Evolutionary conservation across 169 alveolate species (phyloP).

Genomic region (Eimeria acervulina): DNA sequence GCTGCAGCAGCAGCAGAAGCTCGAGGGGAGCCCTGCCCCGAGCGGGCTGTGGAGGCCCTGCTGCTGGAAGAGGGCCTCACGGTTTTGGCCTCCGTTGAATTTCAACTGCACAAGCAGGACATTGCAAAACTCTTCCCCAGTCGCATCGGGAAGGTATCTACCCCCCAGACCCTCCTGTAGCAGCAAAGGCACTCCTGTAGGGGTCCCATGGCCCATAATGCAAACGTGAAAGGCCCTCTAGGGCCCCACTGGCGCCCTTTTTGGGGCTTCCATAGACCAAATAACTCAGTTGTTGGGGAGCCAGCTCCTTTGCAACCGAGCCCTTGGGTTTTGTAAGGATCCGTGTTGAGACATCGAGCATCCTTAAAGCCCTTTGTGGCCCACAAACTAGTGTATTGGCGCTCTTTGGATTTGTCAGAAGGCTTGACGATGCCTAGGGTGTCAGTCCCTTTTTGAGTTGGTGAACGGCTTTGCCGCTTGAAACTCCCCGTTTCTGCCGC

Average conservation of each 20-base stretch:
- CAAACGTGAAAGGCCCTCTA: background rate
- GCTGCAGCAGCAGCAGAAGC: slow-evolving; percentile 67
- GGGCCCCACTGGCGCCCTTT: background rate
- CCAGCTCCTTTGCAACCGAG: background rate
- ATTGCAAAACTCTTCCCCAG: slow-evolving; percentile 50
- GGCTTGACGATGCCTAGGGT: background rate
- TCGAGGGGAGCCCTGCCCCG: slow-evolving; percentile 62
- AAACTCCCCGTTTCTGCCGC: background rate
- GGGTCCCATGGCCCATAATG: background rate
- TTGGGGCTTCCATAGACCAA: background rate
- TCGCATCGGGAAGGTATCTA: slow-evolving; percentile 16
- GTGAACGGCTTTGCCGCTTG: background rate
- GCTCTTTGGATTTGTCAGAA: background rate
- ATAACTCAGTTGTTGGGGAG: background rate
- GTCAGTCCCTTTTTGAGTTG: background rate
- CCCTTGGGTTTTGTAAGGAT: background rate
- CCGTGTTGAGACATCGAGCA: background rate
- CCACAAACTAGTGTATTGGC: background rate
- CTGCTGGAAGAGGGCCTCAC: slow-evolving; percentile 68
- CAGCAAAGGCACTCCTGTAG: background rate
- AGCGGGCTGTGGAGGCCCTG: slow-evolving; percentile 38
- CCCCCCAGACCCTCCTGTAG: background rate
- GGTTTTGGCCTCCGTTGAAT: slow-evolving; percentile 46
- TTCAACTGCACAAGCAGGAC: slow-evolving; percentile 21
- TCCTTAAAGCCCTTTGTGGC: background rate